A percentile compares a stretch with the other conserved stretches of the same genome.
These are phyloP conservation scores for Parmales sp. DNA, from an alignment of 108 stramenopile species.

Conservation along the genomic window DNA sequence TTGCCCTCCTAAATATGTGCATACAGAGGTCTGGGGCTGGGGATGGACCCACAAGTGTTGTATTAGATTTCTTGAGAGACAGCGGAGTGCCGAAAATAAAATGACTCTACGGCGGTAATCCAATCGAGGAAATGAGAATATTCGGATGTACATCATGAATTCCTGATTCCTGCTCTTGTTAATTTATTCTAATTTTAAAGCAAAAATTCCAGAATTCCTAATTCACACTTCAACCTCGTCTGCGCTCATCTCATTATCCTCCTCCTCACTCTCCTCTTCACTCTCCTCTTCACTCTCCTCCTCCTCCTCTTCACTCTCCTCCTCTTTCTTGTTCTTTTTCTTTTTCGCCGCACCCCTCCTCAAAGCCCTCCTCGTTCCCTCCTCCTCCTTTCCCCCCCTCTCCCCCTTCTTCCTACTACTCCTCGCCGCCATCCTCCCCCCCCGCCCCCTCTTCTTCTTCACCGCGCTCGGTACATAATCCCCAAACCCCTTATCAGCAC, in stretches of 20 bases:
- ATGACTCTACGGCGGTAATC: too few relatives aligned
- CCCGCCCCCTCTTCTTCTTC: constrained; percentile 28
- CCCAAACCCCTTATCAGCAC: constrained; percentile 24
- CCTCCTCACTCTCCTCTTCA: constrained; percentile 18
- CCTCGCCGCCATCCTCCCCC: constrained; percentile 8
- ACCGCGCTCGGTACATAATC: constrained; percentile 41
- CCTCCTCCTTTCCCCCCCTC: background rate
- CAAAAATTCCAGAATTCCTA: too few relatives aligned
- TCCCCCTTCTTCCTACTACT: background rate
- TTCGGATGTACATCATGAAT: too few relatives aligned
- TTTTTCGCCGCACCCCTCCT: background rate
- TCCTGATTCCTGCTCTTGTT: too few relatives aligned
- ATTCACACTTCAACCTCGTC: too few relatives aligned
- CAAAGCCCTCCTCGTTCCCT: background rate
- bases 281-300: constrained; percentile 4
- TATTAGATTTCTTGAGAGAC: too few relatives aligned
- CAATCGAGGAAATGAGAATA: too few relatives aligned
- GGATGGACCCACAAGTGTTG: too few relatives aligned
- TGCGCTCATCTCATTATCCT: background rate
- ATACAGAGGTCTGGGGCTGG: too few relatives aligned
- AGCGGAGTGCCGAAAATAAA: too few relatives aligned
- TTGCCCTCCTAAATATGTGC: too few relatives aligned
- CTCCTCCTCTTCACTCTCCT: background rate
- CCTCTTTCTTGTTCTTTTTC: background rate
- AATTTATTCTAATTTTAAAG: too few relatives aligned